Percentiles rank a stretch among this genome's conserved stretches.
These are phyloP conservation scores for Coemansia sp. DNA, from an alignment of 192 early-diverging fungal genomes.

Conservation along the genomic window DNA sequence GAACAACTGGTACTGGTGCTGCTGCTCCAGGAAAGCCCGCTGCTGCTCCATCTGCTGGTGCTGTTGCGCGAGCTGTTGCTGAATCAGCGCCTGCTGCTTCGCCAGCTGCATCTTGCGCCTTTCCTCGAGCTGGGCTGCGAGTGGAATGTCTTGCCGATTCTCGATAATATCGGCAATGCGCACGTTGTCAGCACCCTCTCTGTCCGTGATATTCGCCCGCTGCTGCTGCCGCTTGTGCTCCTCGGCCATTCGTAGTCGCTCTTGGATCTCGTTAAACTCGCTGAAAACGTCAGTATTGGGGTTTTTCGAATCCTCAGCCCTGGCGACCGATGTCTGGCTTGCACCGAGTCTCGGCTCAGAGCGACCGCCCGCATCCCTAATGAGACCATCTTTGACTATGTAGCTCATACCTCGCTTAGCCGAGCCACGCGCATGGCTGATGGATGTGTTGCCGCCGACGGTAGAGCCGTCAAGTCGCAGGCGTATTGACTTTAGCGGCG, in stretches of 20 bases:
- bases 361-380: background rate
- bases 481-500: constrained; percentile 45
- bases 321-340: background rate
- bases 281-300: constrained; percentile 4
- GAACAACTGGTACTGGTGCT: constrained; percentile 43
- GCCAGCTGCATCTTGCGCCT: constrained; percentile 39
- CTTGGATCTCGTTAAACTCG: constrained; percentile 37
- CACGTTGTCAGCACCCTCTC: constrained; percentile 38
- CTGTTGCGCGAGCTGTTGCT: constrained; percentile 46
- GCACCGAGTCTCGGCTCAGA: background rate
- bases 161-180: constrained; percentile 48
- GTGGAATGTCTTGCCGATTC: constrained; percentile 37
- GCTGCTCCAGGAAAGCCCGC: constrained; percentile 28
- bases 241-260: constrained; percentile 32
- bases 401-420: constrained; percentile 9
- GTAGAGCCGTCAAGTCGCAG: constrained; percentile 40
- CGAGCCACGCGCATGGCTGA: background rate
- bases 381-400: constrained; percentile 19
- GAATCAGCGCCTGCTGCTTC: constrained; percentile 44
- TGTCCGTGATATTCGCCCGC: constrained; percentile 25
- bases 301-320: background rate
- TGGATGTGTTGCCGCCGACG: constrained; percentile 13
- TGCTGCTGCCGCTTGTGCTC: constrained; percentile 35
- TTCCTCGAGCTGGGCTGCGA: constrained; percentile 45
- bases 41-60: constrained; percentile 30